Evolutionary conservation across 2,329 filamentous ascomycete species (phyloP), one percentile per base, ranked within the genome.

Genomic region (Rutstroemia sp.): DNA sequence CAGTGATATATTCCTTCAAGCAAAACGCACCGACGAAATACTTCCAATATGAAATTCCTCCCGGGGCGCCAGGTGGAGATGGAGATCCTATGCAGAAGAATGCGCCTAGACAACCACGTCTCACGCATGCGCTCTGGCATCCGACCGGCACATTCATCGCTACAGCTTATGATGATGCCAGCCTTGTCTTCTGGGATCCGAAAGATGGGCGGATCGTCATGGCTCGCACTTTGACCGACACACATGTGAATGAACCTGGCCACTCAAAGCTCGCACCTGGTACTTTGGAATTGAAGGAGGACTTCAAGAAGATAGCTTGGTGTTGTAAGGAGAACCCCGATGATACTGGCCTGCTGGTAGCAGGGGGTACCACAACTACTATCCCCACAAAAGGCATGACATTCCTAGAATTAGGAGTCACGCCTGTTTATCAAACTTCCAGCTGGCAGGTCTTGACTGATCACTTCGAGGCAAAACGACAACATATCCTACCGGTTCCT

Each of bases 301-400:
- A 90, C 0, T 87, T 92, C 58, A 82, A 83, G 59, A 85, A 84
- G 60, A 83, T 97, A 56, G 81, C 85, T 1, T 99, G 94, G 94
- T 99, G 94, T 72, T 92, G 89, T 57, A 96, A 96, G 69, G 80
- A 86, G 58, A 95, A 97, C 67, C 87, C 91, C 0, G 94, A 99
- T 66, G 92, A 99, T 66, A 97, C 91, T 17, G 92, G 86, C 1
- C 77, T 99, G 23, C 73, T 99, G 41, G 80, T 99, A 55, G 88
- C 91, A 2, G 94, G 94, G 30, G 94, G 94, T 4, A 81, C 87
- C 59, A 76, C 81, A 1, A 79, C 81, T 0, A 85, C 86, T 17
- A 79, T 83, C 41, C 76, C 82, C 4, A 80, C 83, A 5, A 91
- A 88, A 70, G 89, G 89, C 5, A 72, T 99, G 59, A 95, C 88